Base-by-base conservation (phyloP, 2,329 filamentous ascomycete genomes). In the Cephalotrichum gorgonifer region DNA sequence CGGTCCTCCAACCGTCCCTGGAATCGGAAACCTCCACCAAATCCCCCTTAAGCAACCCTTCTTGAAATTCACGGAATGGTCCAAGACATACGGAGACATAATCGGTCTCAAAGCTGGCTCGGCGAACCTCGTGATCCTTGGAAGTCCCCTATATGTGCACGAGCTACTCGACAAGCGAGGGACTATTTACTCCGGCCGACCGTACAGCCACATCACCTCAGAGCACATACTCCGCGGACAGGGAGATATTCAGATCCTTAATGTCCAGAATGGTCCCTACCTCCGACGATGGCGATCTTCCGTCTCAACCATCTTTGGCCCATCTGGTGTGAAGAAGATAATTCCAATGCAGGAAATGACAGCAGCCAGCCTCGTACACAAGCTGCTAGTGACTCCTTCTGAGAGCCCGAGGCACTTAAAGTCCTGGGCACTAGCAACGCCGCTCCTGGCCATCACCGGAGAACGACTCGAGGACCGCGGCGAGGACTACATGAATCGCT, bases 111-210 rank as follows among this genome's bases (percentile, higher is more conserved):
- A 62, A 38, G 50, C 59, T n/a, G 66, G 63, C 0, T 52, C 55
- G 1, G 53, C 54, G 12, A 62, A 62, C 28, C 51, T 66, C 14
- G 62, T 69, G 6, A 53, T 67, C 7, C 56, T 68, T 3, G 60
- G 62, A 17, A 60, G 57, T 23, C 58, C 57, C 1, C 54, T 59
- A 12, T 57, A 61, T 8, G 62, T 63, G 6, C 58, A 59, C 42
- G 64, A 67, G 31, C 55, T 71, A 12, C 59, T 66, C 22, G 67
- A 68, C 23, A 64, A 63, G 49, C 61, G 62, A 39, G 60, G 64
- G 1, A 53, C 47, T 33, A 60, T 64, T 28, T 70, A 69, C 52
- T 66, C 65, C 17, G 64, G 65, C 2, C 56, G 67, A 3, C 60
- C 65, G 3, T 52, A 57, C 49, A 56, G 58, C 44, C 55, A 60